Evolutionary conservation across 768 basidiomycete genomes (phyloP).

Genomic region (Agaricus blazei): DNA sequence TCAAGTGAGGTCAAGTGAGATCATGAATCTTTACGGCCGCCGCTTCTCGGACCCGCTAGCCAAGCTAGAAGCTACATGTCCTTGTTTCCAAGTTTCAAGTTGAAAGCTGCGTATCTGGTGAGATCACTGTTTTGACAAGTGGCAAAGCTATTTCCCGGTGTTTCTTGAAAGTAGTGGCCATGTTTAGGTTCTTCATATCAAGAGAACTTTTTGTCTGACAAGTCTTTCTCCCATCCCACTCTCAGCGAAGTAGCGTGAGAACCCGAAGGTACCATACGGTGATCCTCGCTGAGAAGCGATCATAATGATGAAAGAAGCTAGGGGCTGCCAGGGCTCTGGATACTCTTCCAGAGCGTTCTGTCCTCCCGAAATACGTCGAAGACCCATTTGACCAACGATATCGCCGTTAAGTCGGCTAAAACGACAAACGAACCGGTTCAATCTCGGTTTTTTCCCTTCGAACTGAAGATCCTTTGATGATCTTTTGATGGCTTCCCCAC

Average conservation of each 20-base stretch:
- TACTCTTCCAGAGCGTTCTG: not conserved
- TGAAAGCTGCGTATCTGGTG: not conserved
- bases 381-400: not conserved
- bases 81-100: not conserved
- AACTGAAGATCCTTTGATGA: not conserved
- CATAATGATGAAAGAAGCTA: not conserved
- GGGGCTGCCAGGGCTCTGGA: not conserved
- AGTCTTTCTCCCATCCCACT: not conserved
- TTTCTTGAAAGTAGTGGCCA: not conserved
- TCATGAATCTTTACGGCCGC: not conserved
- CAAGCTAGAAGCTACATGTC: not conserved
- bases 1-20: not conserved
- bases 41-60: not conserved
- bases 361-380: not conserved
- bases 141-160: not conserved
- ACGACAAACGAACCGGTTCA: constrained; percentile 4
- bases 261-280: constrained; percentile 1
- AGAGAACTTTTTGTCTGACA: not conserved
- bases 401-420: not conserved
- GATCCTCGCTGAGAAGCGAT: constrained; percentile 9
- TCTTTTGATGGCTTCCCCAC: not conserved
- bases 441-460: not conserved
- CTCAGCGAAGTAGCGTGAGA: not conserved
- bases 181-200: not conserved
- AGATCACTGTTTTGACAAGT: not conserved